A percentile compares a stretch with the other conserved stretches of the same genome.
phyloP scores from a whole-genome alignment of 2,329 filamentous ascomycete species.

The Fusarium longipes region DNA sequence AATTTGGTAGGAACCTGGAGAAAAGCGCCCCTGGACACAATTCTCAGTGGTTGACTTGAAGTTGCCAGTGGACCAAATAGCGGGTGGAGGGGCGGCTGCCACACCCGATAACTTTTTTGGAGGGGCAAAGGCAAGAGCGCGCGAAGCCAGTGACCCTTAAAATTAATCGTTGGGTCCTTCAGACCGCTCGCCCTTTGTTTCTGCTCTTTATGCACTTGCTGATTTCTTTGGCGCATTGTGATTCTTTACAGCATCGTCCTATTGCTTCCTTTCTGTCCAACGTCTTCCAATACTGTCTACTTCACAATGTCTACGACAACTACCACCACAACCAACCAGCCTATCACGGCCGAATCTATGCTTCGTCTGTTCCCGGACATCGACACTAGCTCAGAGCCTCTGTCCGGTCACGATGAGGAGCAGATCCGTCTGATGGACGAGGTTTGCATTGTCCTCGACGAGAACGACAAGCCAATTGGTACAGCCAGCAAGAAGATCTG shows the following conservation, averaged over 20 bases:
- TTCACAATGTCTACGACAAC: constrained; percentile 50
- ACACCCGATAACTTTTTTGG: constrained; percentile 39
- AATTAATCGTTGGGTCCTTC: constrained; percentile 36
- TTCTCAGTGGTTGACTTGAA: constrained; percentile 38
- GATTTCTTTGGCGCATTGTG: constrained; percentile 7
- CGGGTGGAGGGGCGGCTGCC: constrained; percentile 37
- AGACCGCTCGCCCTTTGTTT: constrained; percentile 35
- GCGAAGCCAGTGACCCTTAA: constrained; percentile 41
- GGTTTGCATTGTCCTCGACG: constrained; percentile 95
- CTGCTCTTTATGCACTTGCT: constrained; percentile 5
- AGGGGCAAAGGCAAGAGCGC: constrained; percentile 41
- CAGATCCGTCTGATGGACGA: constrained; percentile 99
- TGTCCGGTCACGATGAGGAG: constrained; percentile 95
- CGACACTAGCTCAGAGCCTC: constrained; percentile 75
- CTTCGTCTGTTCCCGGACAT: constrained; percentile 88
- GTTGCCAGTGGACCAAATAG: constrained; percentile 33
- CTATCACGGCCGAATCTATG: constrained; percentile 87
- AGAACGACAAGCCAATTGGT: constrained; percentile 91
- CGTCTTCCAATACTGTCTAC: not conserved
- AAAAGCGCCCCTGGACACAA: constrained; percentile 3
- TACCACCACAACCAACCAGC: constrained; percentile 60
- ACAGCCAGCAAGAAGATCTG: constrained; percentile 98
- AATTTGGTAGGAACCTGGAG: constrained; percentile 31
- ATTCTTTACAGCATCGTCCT: not conserved
- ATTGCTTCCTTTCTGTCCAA: not conserved